Conservation (phyloP, 345 rosid genomes). For the Eucalyptus erythrocorys region DNA sequence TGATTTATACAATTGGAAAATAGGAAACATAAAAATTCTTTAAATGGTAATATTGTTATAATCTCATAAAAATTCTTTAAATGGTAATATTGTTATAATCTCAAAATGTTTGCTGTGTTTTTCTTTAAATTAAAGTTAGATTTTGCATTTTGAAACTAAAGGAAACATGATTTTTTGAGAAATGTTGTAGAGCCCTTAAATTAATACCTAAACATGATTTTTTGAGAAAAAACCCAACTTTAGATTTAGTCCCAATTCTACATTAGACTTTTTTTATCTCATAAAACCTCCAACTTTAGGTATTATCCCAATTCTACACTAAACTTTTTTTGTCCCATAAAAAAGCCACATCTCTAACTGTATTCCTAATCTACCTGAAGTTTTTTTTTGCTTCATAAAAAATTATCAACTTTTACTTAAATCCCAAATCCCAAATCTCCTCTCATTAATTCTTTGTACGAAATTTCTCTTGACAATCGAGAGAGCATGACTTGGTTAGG, state of each 20-base stretch:
- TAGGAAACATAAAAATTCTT: background rate
- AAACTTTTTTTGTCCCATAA: background rate
- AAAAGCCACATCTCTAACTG: too few relatives aligned
- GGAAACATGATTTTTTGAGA: background rate
- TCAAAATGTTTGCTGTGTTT: background rate
- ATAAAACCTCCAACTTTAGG: background rate
- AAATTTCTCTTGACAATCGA: background rate
- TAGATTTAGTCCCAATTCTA: background rate
- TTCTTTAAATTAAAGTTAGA: background rate
- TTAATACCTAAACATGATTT: background rate
- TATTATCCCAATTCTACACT: too few relatives aligned
- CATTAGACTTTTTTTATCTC: too few relatives aligned
- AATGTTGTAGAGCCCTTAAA: background rate
- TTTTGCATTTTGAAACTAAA: background rate
- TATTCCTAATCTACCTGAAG: too few relatives aligned
- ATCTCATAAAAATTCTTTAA: too few relatives aligned
- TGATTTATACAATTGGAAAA: background rate
- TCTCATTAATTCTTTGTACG: background rate
- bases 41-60: too few relatives aligned
- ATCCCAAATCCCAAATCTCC: background rate
- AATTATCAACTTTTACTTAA: background rate
- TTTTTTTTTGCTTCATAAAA: too few relatives aligned
- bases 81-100: background rate
- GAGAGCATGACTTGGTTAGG: background rate
- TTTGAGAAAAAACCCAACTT: background rate